Conservation (phyloP, 768 basidiomycete species). For the Lactifluus pinguis region DNA sequence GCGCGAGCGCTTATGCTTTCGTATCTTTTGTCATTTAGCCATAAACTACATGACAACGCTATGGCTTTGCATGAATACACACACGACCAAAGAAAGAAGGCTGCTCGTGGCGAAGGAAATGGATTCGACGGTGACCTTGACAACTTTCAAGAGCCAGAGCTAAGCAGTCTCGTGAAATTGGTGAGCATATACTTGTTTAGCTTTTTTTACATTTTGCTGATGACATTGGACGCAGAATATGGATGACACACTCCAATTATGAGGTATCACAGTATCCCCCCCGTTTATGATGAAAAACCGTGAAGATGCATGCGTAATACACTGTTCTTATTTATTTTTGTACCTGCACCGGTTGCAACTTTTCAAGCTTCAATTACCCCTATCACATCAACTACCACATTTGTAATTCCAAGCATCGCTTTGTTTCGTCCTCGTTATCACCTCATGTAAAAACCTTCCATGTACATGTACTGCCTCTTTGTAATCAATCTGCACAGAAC, state of each 20-base stretch:
- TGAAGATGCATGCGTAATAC: too few species aligned
- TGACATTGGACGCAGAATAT: not conserved
- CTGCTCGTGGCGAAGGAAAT: not conserved
- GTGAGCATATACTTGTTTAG: not conserved
- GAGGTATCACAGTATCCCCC: not conserved
- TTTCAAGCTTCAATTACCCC: too few species aligned
- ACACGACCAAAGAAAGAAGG: slow-evolving; percentile 1
- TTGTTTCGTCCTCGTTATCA: not conserved
- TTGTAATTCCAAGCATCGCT: not conserved
- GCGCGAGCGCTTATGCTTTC: not conserved
- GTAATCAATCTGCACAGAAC: not conserved
- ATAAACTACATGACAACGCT: not conserved
- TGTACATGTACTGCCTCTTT: too few species aligned
- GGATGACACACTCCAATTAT: not conserved
- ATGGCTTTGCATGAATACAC: slow-evolving; percentile 3
- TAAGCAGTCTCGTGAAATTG: slow-evolving; percentile 13
- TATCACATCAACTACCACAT: too few species aligned
- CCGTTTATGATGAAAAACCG: too few species aligned
- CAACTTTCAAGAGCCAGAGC: slow-evolving; percentile 8
- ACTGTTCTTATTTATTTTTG: not conserved
- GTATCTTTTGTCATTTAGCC: not conserved
- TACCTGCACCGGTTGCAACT: not conserved
- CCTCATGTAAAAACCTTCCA: not conserved
- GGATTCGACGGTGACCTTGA: slow-evolving; percentile 12
- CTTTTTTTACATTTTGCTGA: not conserved